Conservation (phyloP, 306 rosid genomes). For the Malus asiatica region DNA sequence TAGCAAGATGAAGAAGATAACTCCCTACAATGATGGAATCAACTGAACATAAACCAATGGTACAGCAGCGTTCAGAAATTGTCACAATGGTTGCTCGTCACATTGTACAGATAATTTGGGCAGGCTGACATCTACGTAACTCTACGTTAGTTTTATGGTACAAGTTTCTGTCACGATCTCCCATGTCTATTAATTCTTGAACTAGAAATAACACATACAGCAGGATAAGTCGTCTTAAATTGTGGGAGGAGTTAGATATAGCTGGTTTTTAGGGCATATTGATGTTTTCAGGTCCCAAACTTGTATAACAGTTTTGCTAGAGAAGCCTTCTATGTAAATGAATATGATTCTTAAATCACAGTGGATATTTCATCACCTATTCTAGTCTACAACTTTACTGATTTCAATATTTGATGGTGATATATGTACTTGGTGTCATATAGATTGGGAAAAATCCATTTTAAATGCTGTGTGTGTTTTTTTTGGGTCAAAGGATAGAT, state of each 20-base stretch:
- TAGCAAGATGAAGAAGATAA: slow-evolving; percentile 6
- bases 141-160: neutral
- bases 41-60: neutral
- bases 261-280: neutral
- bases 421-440: neutral
- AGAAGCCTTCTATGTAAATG: neutral
- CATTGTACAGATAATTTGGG: neutral
- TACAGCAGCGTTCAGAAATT: neutral
- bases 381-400: neutral
- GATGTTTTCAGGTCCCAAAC: neutral
- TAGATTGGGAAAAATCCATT: neutral
- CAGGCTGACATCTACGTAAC: neutral
- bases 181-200: neutral
- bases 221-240: neutral
- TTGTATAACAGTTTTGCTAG: neutral
- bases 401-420: neutral
- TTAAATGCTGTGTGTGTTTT: too few species aligned
- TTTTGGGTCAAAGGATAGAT: too few species aligned
- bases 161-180: neutral
- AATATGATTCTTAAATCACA: neutral
- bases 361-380: neutral
- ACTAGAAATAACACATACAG: neutral
- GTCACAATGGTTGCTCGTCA: neutral
- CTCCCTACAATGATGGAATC: neutral
- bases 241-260: neutral